Evolutionary conservation across 2,329 filamentous ascomycete genomes (phyloP).

Genomic region (Teratosphaeria zuluensis): DNA sequence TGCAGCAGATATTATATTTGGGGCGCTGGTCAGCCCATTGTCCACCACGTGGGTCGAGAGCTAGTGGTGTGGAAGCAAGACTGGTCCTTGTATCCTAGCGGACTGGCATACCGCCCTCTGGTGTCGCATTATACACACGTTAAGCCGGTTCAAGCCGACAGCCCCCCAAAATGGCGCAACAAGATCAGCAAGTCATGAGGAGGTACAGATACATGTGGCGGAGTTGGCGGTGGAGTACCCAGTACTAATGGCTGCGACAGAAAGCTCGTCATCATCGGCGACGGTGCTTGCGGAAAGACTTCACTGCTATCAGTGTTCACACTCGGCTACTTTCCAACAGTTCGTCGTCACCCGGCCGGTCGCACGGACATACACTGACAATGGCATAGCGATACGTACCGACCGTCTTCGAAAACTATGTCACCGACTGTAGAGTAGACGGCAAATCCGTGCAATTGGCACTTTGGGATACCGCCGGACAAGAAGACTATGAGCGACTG

Average conservation of each 20-base stretch:
- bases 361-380: background rate
- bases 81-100: background rate
- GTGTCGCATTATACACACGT: background rate
- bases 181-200: slow-evolving; percentile 30
- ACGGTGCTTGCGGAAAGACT: slow-evolving; percentile 97
- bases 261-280: slow-evolving; percentile 93
- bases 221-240: slow-evolving; percentile 1
- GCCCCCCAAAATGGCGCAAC: slow-evolving; percentile 22
- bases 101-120: background rate
- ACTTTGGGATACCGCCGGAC: slow-evolving; percentile 98
- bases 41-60: background rate
- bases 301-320: slow-evolving; percentile 96
- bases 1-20: background rate
- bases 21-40: background rate
- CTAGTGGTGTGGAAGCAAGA: background rate
- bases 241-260: slow-evolving; percentile 37
- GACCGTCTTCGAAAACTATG: slow-evolving; percentile 98
- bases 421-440: slow-evolving; percentile 96
- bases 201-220: slow-evolving; percentile 18
- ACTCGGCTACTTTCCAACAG: slow-evolving; percentile 92
- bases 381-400: slow-evolving; percentile 49
- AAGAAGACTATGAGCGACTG: slow-evolving; percentile 96
- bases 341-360: slow-evolving; percentile 45
- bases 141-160: background rate
- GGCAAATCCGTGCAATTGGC: slow-evolving; percentile 97